Evolutionary conservation across 352 stramenopile species (phyloP).

Genomic region (Globisporangium megalacanthum): DNA sequence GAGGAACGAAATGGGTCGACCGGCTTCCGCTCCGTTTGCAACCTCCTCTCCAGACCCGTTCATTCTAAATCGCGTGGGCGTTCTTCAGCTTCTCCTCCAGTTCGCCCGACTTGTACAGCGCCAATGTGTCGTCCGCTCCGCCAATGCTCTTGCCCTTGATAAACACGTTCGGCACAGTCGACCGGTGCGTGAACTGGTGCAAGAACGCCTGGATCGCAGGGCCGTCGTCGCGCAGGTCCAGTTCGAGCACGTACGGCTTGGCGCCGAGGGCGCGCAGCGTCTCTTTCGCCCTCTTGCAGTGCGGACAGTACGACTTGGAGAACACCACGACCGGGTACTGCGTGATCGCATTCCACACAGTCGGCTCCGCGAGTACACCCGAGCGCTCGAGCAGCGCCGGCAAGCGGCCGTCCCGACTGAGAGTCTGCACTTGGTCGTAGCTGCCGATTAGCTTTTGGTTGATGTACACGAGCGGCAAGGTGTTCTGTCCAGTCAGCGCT

Average conservation of each 20-base stretch:
- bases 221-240: slow-evolving; percentile 85
- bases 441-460: slow-evolving; percentile 91
- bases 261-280: slow-evolving; percentile 50
- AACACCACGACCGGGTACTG: slow-evolving; percentile 75
- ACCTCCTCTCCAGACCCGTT: too few relatives aligned
- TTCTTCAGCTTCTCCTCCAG: slow-evolving; percentile 85
- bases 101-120: slow-evolving; percentile 80
- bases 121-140: slow-evolving; percentile 92
- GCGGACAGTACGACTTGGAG: slow-evolving; percentile 84
- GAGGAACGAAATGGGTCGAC: too few relatives aligned
- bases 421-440: slow-evolving; percentile 90
- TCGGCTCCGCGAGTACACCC: slow-evolving; percentile 62
- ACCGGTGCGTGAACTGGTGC: slow-evolving; percentile 88
- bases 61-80: slow-evolving; percentile 38
- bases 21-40: too few relatives aligned
- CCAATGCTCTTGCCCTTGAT: slow-evolving; percentile 94
- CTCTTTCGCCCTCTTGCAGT: slow-evolving; percentile 85
- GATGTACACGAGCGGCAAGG: slow-evolving; percentile 96
- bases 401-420: slow-evolving; percentile 79
- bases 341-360: slow-evolving; percentile 67
- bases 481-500: slow-evolving; percentile 86
- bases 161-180: slow-evolving; percentile 98
- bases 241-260: slow-evolving; percentile 66
- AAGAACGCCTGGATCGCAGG: slow-evolving; percentile 90
- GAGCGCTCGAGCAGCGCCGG: slow-evolving; percentile 78